These are phyloP conservation scores for Exophiala xenobiotica DNA, from an alignment of 2,329 filamentous ascomycete genomes.

Conservation along the genomic window DNA sequence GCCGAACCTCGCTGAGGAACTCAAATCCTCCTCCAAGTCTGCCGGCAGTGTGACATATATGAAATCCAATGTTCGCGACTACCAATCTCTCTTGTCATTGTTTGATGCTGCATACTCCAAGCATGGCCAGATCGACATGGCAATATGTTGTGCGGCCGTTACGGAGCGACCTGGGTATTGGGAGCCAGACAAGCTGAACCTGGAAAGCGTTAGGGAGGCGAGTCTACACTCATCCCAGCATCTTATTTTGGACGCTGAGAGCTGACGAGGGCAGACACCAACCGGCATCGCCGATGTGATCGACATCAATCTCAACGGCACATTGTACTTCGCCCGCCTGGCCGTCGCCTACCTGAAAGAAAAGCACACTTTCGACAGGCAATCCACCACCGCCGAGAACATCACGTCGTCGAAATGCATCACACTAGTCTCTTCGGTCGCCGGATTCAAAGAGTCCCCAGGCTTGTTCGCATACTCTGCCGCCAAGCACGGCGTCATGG, in stretches of 20 bases:
- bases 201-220: constrained; percentile 24
- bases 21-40: constrained; percentile 6
- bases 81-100: constrained; percentile 46
- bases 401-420: constrained; percentile 38
- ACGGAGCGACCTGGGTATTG: constrained; percentile 37
- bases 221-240: neutral
- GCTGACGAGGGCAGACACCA: constrained; percentile 13
- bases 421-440: constrained; percentile 47
- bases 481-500: constrained; percentile 52
- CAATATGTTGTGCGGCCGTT: constrained; percentile 50
- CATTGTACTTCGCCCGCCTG: constrained; percentile 51
- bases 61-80: constrained; percentile 45
- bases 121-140: constrained; percentile 49
- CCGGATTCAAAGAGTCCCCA: constrained; percentile 51
- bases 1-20: constrained; percentile 28
- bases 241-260: too few relatives aligned
- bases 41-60: constrained; percentile 25
- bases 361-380: constrained; percentile 18
- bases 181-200: constrained; percentile 24
- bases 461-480: constrained; percentile 50
- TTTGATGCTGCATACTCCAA: constrained; percentile 47
- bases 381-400: constrained; percentile 10
- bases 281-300: constrained; percentile 30
- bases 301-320: constrained; percentile 41
- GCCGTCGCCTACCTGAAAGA: constrained; percentile 49